These are phyloP conservation scores for Barnettozyma californica DNA, from an alignment of 805 yeast species.

Conservation along the genomic window DNA sequence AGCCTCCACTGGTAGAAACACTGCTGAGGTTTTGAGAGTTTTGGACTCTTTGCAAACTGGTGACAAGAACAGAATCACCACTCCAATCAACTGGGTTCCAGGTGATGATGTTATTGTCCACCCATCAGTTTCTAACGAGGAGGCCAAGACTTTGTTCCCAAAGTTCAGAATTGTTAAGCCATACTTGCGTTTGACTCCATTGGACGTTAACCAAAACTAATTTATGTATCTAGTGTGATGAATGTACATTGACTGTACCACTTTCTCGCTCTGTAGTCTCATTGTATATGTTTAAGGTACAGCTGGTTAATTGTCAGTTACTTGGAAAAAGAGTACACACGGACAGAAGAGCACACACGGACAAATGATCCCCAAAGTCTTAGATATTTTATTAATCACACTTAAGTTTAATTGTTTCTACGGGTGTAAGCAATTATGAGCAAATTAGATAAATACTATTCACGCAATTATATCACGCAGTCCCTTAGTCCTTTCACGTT, in stretches of 20 bases:
- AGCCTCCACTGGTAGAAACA: slow-evolving; percentile 70
- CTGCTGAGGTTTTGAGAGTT: slow-evolving; percentile 67
- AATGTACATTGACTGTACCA: slow-evolving; percentile 2
- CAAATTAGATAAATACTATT: too few species aligned
- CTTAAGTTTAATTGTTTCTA: too few species aligned
- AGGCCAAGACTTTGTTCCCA: slow-evolving; percentile 56
- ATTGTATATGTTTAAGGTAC: too few species aligned
- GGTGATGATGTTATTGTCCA: slow-evolving; percentile 74
- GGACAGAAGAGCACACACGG: too few species aligned
- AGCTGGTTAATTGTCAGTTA: too few species aligned
- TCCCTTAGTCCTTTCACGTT: too few species aligned
- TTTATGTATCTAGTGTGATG: background rate
- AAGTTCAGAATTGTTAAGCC: slow-evolving; percentile 57
- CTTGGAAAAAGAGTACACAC: too few species aligned
- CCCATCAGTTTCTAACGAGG: slow-evolving; percentile 55
- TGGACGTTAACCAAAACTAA: slow-evolving; percentile 14
- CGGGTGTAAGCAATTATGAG: too few species aligned
- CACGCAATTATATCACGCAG: too few species aligned
- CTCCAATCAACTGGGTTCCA: slow-evolving; percentile 69
- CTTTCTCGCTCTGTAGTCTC: background rate
- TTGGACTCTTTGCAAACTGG: slow-evolving; percentile 65
- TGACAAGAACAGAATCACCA: slow-evolving; percentile 56
- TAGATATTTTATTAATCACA: too few species aligned
- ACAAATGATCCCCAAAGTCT: too few species aligned
- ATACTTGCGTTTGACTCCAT: slow-evolving; percentile 52